Evolutionary conservation across 2,329 filamentous ascomycete species (phyloP).

Genomic region (Lasiodiplodia theobromae): DNA sequence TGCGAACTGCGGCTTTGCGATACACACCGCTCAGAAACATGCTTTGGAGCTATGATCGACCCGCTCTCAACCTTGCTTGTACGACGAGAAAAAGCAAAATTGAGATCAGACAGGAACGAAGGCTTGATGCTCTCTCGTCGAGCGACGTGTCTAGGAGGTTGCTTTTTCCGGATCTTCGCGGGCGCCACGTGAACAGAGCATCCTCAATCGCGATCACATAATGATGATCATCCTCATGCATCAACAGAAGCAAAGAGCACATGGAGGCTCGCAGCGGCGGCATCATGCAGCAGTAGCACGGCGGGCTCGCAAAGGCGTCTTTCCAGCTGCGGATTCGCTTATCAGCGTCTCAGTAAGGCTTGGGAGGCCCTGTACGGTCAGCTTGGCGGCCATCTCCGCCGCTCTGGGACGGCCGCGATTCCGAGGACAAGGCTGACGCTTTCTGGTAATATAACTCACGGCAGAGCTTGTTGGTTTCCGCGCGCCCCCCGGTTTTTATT

Average conservation of each 20-base stretch:
- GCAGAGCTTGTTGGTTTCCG: background rate
- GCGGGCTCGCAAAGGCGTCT: background rate
- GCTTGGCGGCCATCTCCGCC: background rate
- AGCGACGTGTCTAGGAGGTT: background rate
- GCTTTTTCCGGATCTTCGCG: constrained; percentile 26
- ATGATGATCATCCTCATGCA: constrained; percentile 23
- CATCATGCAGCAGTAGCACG: background rate
- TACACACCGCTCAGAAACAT: background rate
- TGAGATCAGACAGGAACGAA: constrained; percentile 1
- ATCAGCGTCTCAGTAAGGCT: background rate
- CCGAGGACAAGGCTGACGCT: constrained; percentile 17
- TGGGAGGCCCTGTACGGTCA: background rate
- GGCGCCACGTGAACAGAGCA: background rate
- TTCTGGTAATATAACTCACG: background rate
- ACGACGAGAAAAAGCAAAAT: background rate
- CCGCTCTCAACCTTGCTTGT: background rate
- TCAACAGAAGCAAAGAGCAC: background rate
- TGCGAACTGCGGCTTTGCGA: background rate
- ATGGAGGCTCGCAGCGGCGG: background rate
- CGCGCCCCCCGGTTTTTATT: background rate
- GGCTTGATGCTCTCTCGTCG: background rate
- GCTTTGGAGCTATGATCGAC: background rate
- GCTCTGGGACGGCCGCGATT: constrained; percentile 16
- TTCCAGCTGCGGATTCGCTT: constrained; percentile 2
- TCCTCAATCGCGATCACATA: constrained; percentile 16